Conservation (phyloP, 441 rosid genomes). For the Erysimum pusillum region DNA sequence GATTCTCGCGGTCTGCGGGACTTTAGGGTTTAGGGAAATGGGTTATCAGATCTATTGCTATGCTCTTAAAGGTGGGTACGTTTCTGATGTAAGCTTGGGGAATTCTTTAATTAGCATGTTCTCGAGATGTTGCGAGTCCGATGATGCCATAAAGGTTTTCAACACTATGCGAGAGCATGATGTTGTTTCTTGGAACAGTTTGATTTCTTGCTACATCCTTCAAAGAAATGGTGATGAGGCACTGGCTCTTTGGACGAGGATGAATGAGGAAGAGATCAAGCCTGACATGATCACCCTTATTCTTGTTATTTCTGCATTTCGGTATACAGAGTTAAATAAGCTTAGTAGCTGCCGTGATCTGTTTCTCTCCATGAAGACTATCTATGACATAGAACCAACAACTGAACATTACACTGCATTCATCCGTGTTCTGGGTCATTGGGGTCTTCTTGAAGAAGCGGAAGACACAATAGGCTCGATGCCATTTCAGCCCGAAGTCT, state of each 20-base stretch:
- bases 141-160: constrained; percentile 62
- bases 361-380: constrained; percentile 63
- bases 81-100: constrained; percentile 61
- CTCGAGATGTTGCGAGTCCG: constrained; percentile 62
- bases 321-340: constrained; percentile 57
- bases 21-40: constrained; percentile 71
- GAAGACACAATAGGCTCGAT: constrained; percentile 60
- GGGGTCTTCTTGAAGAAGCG: constrained; percentile 86
- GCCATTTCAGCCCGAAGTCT: constrained; percentile 65
- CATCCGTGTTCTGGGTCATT: constrained; percentile 73
- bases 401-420: constrained; percentile 77
- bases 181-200: constrained; percentile 78
- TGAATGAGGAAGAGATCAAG: constrained; percentile 54
- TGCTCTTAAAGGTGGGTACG: constrained; percentile 65
- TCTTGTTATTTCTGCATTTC: constrained; percentile 66
- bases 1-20: constrained; percentile 69
- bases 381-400: constrained; percentile 61
- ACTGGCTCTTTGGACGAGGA: constrained; percentile 64
- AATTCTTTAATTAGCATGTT: constrained; percentile 83
- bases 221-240: constrained; percentile 78
- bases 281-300: constrained; percentile 66
- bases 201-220: constrained; percentile 73
- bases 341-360: constrained; percentile 65
- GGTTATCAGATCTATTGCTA: constrained; percentile 78
- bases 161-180: constrained; percentile 60